Evolutionary conservation across 768 basidiomycete genomes (phyloP), one percentile per base, ranked within the genome.

Genomic region (Podaxis mareebaensis): DNA sequence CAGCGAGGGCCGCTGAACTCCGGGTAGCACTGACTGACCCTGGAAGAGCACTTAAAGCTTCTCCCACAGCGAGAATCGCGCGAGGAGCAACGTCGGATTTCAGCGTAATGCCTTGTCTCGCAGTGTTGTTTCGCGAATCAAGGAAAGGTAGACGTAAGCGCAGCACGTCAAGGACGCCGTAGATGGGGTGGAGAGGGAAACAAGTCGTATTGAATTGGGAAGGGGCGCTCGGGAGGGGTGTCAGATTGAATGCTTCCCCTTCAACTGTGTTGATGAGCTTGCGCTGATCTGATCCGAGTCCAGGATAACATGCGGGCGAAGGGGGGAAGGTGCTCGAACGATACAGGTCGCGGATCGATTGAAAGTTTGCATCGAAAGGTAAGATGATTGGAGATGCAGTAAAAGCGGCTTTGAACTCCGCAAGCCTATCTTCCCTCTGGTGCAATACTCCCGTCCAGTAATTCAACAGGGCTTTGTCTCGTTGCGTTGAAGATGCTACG

Each of bases 241-340:
- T 3, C 24, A 90, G 73, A 22, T 80, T 81, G 68, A 88, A 90
- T 12, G 83, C 81, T 11, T 66, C 67, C 17, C 75, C 75, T 70
- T 90, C 88, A 39, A 90, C 70, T 15, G 73, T 60, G 67, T 80
- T 79, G 54, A 88, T 71, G 58, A 73, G 70, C 33, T 80, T 69
- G 38, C 79, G 65, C 64, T 83, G 79, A 12, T 74, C 63, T 12
- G 72, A 54, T 30, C 70, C 71, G 11, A 89, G 73, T 26, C 76
- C 75, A n/a, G 89, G 87, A 68, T 84, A 87, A 68, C 88, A 90
- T 12, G 81, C 78, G 1, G 87, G 69, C 0, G 88, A 85, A 11
- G 85, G 83, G 8, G 88, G 87, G 67, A 89, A 88, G 15, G 77
- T 69, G 4, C 80, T 65, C 13, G 82, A 77, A 62, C 74, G 74